Conservation (phyloP, 139 green algal genomes). For the Chlorella sp. region DNA sequence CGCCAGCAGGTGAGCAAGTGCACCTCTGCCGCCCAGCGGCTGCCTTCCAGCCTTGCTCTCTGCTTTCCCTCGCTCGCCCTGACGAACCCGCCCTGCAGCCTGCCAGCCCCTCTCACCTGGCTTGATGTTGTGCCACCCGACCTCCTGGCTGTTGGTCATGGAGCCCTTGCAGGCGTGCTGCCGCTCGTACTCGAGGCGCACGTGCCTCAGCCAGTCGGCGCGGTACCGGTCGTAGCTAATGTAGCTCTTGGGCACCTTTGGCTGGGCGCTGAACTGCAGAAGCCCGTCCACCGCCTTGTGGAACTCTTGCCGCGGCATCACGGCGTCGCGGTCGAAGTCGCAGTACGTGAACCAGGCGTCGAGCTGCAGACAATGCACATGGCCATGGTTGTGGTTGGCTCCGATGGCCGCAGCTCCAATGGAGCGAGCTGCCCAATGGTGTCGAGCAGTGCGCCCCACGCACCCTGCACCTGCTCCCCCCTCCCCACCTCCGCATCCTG, state of each 20-base stretch:
- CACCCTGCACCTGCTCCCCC: too few relatives aligned
- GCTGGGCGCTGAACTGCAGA: slow-evolving; percentile 5
- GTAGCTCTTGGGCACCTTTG: slow-evolving; percentile 5
- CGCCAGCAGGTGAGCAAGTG: too few relatives aligned
- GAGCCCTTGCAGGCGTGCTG: slow-evolving; percentile 14
- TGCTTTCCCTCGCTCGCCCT: too few relatives aligned
- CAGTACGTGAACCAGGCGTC: slow-evolving; percentile 27
- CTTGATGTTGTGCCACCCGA: slow-evolving; percentile 1
- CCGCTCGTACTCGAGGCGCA: slow-evolving; percentile 18
- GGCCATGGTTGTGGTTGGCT: too few relatives aligned
- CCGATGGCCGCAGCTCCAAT: too few relatives aligned
- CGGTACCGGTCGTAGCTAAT: slow-evolving; percentile 19
- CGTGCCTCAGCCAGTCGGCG: slow-evolving; percentile 18
- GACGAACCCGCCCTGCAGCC: too few relatives aligned
- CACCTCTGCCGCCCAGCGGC: too few relatives aligned
- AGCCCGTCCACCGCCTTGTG: slow-evolving; percentile 15
- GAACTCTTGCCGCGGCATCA: slow-evolving; percentile 20
- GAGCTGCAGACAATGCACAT: slow-evolving; percentile 9
- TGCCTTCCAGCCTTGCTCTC: too few relatives aligned
- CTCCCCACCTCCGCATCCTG: too few relatives aligned
- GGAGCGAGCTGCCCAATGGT: too few relatives aligned
- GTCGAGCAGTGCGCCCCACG: too few relatives aligned
- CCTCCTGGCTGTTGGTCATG: slow-evolving; percentile 14
- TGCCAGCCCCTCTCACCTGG: too few relatives aligned
- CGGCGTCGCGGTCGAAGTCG: slow-evolving; percentile 18